Percentiles rank a stretch among this genome's conserved stretches.
These are phyloP conservation scores for Brassica balearica DNA, from an alignment of 441 rosid species.

Conservation along the genomic window DNA sequence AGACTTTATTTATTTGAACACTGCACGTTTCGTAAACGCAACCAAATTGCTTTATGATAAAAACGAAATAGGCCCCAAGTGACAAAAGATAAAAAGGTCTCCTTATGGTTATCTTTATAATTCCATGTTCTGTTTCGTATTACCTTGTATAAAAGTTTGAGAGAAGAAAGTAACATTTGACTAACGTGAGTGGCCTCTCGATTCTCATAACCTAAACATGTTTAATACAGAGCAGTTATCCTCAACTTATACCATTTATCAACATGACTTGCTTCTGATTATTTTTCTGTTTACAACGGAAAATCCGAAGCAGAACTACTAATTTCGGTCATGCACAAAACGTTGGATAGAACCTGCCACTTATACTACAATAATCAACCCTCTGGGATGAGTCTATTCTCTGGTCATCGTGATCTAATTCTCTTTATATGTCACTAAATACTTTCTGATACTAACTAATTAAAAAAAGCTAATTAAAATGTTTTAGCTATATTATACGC, in stretches of 20 bases:
- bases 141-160: slow-evolving; percentile 12
- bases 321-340: no score
- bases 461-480: neutral
- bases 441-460: slow-evolving; percentile 9
- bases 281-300: neutral
- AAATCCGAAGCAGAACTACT: neutral
- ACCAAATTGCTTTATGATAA: slow-evolving; percentile 34
- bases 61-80: slow-evolving; percentile 11
- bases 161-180: slow-evolving; percentile 43
- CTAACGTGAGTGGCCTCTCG: slow-evolving; percentile 42
- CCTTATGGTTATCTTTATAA: slow-evolving; percentile 26
- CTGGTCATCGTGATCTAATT: neutral
- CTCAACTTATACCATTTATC: slow-evolving; percentile 12
- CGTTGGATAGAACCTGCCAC: no score
- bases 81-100: slow-evolving; percentile 27
- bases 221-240: slow-evolving; percentile 29
- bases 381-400: neutral
- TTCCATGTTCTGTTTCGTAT: slow-evolving; percentile 8
- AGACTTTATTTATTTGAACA: slow-evolving; percentile 19
- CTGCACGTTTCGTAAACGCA: slow-evolving; percentile 43
- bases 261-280: slow-evolving; percentile 6
- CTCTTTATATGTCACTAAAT: neutral
- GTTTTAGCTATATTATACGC: neutral
- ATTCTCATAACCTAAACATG: slow-evolving; percentile 33
- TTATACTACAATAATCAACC: neutral